Evolutionary conservation across 2,329 filamentous ascomycete genomes (phyloP).

Genomic region (Lachnellula hyalina): DNA sequence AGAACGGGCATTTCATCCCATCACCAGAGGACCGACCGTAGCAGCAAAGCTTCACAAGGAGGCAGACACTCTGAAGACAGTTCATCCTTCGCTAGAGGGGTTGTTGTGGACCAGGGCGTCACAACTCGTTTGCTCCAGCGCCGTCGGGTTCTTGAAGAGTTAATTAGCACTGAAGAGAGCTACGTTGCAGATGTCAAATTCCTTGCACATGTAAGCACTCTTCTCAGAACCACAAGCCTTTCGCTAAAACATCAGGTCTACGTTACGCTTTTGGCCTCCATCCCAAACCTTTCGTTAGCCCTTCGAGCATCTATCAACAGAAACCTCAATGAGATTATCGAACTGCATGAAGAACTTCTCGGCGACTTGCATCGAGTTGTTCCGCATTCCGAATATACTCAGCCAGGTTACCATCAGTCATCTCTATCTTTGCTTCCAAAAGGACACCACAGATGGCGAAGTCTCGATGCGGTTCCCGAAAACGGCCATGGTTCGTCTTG

Average conservation of each 20-base stretch:
- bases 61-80: conserved; percentile 63
- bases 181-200: conserved; percentile 87
- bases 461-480: conserved; percentile 31
- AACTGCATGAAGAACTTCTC: conserved; percentile 78
- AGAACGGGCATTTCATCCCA: conserved; percentile 46
- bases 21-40: conserved; percentile 55
- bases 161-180: conserved; percentile 79
- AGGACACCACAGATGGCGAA: conserved; percentile 44
- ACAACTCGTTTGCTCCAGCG: conserved; percentile 68
- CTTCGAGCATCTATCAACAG: conserved; percentile 69
- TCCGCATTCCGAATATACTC: conserved; percentile 61
- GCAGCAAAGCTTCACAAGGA: conserved; percentile 55
- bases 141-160: conserved; percentile 75
- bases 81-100: conserved; percentile 50
- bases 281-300: conserved; percentile 58
- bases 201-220: conserved; percentile 71
- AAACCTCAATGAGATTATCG: conserved; percentile 73
- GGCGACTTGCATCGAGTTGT: conserved; percentile 66
- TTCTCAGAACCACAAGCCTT: conserved; percentile 63
- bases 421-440: conserved; percentile 1
- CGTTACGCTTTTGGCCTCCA: conserved; percentile 67
- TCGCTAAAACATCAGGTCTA: conserved; percentile 58
- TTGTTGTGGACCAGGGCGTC: conserved; percentile 59
- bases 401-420: conserved; percentile 32
- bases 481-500: conserved; percentile 35